phyloP scores from a whole-genome alignment of 2,329 filamentous ascomycete species.

The Aspergillus luchuensis region DNA sequence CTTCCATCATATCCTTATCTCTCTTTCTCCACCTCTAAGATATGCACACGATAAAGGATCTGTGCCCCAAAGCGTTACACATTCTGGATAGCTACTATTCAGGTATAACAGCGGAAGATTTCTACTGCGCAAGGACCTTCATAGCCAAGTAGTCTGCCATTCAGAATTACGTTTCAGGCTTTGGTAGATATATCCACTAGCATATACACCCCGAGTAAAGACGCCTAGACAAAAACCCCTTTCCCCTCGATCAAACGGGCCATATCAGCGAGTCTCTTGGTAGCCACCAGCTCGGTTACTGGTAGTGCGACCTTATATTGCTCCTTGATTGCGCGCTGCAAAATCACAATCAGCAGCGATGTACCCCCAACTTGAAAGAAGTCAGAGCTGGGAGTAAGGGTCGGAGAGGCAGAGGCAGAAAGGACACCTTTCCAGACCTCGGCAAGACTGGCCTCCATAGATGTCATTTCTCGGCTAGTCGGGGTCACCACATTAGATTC shows the following conservation, averaged over 20 bases:
- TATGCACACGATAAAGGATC: too few species aligned
- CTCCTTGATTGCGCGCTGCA: background rate
- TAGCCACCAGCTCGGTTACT: background rate
- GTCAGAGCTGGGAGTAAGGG: background rate
- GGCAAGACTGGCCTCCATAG: background rate
- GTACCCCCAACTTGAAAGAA: background rate
- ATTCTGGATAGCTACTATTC: too few species aligned
- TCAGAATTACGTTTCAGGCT: too few species aligned
- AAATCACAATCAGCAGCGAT: background rate
- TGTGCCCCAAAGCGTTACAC: too few species aligned
- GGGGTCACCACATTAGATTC: background rate
- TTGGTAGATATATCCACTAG: too few species aligned
- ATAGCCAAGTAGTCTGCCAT: too few species aligned
- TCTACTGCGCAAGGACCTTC: too few species aligned
- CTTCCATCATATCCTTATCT: too few species aligned
- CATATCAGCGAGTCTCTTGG: background rate
- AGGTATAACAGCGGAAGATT: too few species aligned
- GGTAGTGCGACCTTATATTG: background rate
- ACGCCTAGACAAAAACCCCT: background rate
- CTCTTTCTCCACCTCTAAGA: too few species aligned
- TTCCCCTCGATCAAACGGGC: background rate
- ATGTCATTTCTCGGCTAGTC: background rate
- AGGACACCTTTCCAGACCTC: background rate
- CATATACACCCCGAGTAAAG: too few species aligned
- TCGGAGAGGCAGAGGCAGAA: background rate